These are phyloP conservation scores for Lachnellula occidentalis DNA, from an alignment of 2,329 filamentous ascomycete species.

Conservation along the genomic window DNA sequence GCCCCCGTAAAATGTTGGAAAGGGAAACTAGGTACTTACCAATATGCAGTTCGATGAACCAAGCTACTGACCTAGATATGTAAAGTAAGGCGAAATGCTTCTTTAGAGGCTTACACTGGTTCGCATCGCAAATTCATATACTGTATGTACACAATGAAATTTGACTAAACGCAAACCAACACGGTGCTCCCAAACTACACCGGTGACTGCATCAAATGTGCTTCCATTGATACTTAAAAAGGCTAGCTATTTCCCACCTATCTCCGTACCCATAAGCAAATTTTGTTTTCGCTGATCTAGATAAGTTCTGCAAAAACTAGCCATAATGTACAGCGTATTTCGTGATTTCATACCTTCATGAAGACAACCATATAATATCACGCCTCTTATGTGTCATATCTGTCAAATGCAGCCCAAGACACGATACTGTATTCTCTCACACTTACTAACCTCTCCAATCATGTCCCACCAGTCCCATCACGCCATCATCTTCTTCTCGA, in stretches of 20 bases:
- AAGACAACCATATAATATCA: background rate
- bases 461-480: background rate
- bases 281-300: background rate
- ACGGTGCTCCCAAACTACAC: too few relatives aligned
- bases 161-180: too few relatives aligned
- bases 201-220: background rate
- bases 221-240: background rate
- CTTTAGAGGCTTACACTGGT: too few relatives aligned
- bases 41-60: too few relatives aligned
- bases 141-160: too few relatives aligned
- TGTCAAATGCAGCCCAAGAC: background rate
- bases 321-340: background rate
- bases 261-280: background rate
- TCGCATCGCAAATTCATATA: too few relatives aligned
- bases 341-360: background rate
- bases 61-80: too few relatives aligned
- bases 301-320: background rate
- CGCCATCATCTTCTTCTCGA: slow-evolving; percentile 10
- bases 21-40: too few relatives aligned
- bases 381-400: background rate
- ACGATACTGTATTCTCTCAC: background rate
- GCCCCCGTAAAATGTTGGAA: too few relatives aligned
- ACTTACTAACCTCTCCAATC: background rate
- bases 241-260: background rate
- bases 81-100: too few relatives aligned